Evolutionary conservation across 225 moss, liverwort and hornwort species (phyloP), one percentile per base, ranked within the genome.

Genomic region (Asterella californica): DNA sequence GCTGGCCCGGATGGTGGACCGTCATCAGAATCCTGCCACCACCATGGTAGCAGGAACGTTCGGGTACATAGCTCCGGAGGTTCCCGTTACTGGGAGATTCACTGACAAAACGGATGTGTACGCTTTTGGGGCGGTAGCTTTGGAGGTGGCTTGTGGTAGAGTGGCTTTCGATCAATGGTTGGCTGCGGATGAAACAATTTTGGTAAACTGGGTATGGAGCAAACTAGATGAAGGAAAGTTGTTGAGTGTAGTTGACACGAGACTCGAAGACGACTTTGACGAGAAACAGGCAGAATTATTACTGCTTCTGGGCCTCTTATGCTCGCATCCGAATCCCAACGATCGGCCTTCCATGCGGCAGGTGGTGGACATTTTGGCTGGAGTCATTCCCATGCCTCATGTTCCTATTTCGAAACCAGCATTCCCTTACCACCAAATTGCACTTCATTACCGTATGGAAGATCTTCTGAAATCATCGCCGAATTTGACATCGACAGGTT

Each of bases 71-170:
- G 80, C 80, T 42, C 80, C 80, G 2, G 80, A 80, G 55, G 72
- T 80, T 30, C 60, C 72, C 15, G 71, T 71, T 37, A 80, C 80
- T 18, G 80, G 80, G 17, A 38, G 71, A 33, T 80, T 71, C 71
- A 80, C 80, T 0, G 80, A 72, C 49, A 79, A 79, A 36, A 70
- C 79, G 32, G 79, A 79, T 42, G 71, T 79, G 29, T 79, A 47
- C n/a, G 69, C 78, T 12, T 79, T 79, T 65, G 86, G 86, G 32
- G 76, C 79, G 0, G 75, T 85, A 53, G 79, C 61, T 37, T 30
- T 83, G 29, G 83, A 83, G 79, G 42, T 83, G 11, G 83, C 76
- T 14, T 73, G 73, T 49, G 83, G 79, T 18, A 59, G 68, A 37
- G 65, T 27, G 45, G 48, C 71, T 14, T 21, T 75, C 50, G 42